These are phyloP conservation scores for Tilletia setariae DNA, from an alignment of 1,284 basidiomycete species.

Conservation along the genomic window DNA sequence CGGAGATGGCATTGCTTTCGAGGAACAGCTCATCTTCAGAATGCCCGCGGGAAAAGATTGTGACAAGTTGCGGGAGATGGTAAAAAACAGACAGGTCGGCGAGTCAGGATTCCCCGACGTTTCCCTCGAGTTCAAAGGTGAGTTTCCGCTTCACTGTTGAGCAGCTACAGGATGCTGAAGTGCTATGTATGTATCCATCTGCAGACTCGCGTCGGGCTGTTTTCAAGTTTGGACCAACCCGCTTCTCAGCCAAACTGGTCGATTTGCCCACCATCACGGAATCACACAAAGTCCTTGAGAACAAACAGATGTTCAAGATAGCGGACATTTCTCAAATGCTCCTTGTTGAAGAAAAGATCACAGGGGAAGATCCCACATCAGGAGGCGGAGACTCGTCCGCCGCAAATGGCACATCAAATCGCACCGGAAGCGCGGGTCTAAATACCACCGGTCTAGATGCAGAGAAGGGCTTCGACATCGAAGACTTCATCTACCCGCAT, in stretches of 20 bases:
- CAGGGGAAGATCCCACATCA: constrained; percentile 28
- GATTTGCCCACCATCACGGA: constrained; percentile 93
- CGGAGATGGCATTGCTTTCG: constrained; percentile 69
- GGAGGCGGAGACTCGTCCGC: neutral
- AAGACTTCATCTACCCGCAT: constrained; percentile 96
- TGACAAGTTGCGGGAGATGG: constrained; percentile 59
- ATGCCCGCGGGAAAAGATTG: constrained; percentile 73
- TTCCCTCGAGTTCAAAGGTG: constrained; percentile 96
- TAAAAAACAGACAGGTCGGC: constrained; percentile 70
- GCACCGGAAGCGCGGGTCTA: constrained; percentile 63
- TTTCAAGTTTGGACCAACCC: constrained; percentile 78
- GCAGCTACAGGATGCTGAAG: neutral
- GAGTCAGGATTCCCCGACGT: constrained; percentile 63
- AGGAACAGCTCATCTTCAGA: constrained; percentile 93
- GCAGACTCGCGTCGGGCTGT: constrained; percentile 84
- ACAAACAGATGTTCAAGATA: constrained; percentile 90
- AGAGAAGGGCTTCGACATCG: constrained; percentile 70
- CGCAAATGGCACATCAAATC: neutral
- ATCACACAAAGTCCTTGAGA: constrained; percentile 92
- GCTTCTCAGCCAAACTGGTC: constrained; percentile 88
- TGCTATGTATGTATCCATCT: constrained; percentile 7
- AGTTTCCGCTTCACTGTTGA: constrained; percentile 25
- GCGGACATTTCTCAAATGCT: constrained; percentile 81
- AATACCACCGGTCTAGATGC: constrained; percentile 66
- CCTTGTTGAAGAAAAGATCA: constrained; percentile 41